Base-by-base conservation (phyloP, 805 yeast species). In the Candida andamanensis region DNA sequence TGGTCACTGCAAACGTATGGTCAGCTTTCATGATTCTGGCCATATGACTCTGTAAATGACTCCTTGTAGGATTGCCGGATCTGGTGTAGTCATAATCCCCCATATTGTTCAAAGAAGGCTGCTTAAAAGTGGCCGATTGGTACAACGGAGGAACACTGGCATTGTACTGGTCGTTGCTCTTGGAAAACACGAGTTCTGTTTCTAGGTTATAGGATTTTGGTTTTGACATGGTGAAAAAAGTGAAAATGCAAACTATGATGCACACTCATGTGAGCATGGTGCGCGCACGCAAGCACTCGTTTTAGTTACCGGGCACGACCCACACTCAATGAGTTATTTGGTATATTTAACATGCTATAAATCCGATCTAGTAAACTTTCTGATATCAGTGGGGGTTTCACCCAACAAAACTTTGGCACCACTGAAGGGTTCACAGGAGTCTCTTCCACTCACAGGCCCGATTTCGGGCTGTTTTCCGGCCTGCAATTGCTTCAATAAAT, bases 41-140 rank as follows among this genome's bases (percentile, higher is more conserved):
- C 47, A 89, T 52, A 47, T 89, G 94, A 28, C 73, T 66, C 56
- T 89, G 95, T 38, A 87, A 60, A 24, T 75, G 74, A 0, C 90
- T 75, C 56, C 97, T 71, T 1, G 97, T 85, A 15, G 97, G 97
- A 60, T 89, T 89, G 3, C 97, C 97, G 10, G 94, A 81, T 46
- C 97, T 70, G 1, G 97, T 85, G 52, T 79, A 85, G 46, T 78
- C 81, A 41, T 66, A 66, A 39, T 70, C 74, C 2, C 94, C 90
- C 80, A 83, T 74, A 46, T 81, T 78, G 24, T 74, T 65, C 39
- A 85, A 62, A 1, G 84, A 74, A 27, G 69, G 70, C 56, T 85
- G 92, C 58, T 86, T 87, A 67, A 89, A 89, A 5, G 97, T 89
- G n/a, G 97, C 95, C 1, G 92, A 76, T 56, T 85, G 95, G 60